Evolutionary conservation across 192 early-diverging fungal genomes (phyloP), one percentile per base, ranked within the genome.

Genomic region (Podila minutissima): DNA sequence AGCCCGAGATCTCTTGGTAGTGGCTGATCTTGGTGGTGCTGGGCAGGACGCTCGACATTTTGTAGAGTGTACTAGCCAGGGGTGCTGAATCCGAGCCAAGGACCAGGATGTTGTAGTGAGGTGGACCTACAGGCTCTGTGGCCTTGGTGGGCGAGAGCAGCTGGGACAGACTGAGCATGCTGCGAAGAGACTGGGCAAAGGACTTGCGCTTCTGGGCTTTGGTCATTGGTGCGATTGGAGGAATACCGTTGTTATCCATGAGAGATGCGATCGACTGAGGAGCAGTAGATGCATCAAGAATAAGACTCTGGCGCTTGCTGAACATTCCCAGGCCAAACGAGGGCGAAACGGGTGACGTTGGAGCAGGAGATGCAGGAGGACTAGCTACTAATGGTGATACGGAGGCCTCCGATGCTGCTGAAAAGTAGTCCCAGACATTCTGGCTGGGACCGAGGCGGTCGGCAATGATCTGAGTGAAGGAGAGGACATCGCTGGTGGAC

Each of bases 1-100:
- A 79, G 2, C 76, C 76, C 3, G 76, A 79, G 33, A 79, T 68
- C 49, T 79, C 76, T 38, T 79, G 76, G 49, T 79, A 79, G 58
- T 79, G 76, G 0, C 59, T 58, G 58, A 79, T 72, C 76, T 79
- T 79, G 60, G 57, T 72, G n/a, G 76, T 64, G 17, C 65, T 67
- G 0, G 76, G 76, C 66, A 79, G 11, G 11, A 72, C 22, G 49
- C 70, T 62, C 32, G 76, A 79, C 76, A 79, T 79, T 66, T 79
- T 79, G 70, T 79, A 79, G 11, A 79, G 64, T 12, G 76, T 79
- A 22, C 76, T 72, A 2, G 76, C 76, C 38, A 79, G 24, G 3
- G 76, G 76, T 19, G 76, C 76, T 13, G 69, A 72, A 28, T 79
- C 76, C 10, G 76, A 79, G 33, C 76, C 76, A 22, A 79, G 60